Base-by-base conservation (phyloP, 2,329 filamentous ascomycete species). In the Aspergillus aculeatinus region DNA sequence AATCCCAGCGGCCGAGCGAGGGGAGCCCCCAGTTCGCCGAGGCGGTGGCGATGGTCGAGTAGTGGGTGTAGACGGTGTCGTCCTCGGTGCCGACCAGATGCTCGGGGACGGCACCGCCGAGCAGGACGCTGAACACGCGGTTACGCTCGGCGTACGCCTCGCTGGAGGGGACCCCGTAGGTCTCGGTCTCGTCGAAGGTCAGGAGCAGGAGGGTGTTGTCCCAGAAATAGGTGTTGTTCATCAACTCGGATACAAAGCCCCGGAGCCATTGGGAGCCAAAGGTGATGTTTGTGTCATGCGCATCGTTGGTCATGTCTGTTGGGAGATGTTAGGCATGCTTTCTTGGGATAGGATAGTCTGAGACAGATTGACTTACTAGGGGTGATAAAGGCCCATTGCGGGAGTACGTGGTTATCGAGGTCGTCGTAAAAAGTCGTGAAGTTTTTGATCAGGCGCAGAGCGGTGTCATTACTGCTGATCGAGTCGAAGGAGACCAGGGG, bases 141-240 rank as follows among this genome's bases (percentile, higher is more conserved):
- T 94, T 94, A 67, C 83, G 83, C 9, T 80, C 76, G 75, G 92
- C 91, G 10, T 84, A 86, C 66, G 89, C 84, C 74, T 88, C 91
- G 27, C 27, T 9, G 27, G 27, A 29, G 27, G 27, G 27, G 27
- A 29, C 27, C 7, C 27, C 27, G 27, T 29, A 29, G 27, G 27
- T 29, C 7, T 29, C 27, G 7, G 27, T 29, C 78, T 94, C 91
- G 66, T 95, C 91, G 69, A 91, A 95, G 16, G 87, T 93, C 63
- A 95, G 74, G 4, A 93, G 79, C 14, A 95, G 83, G 1, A 94
- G 82, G 0, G 90, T 93, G 70, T 89, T 85, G 39, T 89, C 78
- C 85, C 89, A 90, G 76, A 94, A 93, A 64, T 87, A 83, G 51
- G 79, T 76, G 77, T 94, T 82, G 35, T 82, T 73, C 10, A 94